phyloP scores from a whole-genome alignment of 192 early-diverging fungal species.

The Backusella tarrabulga region DNA sequence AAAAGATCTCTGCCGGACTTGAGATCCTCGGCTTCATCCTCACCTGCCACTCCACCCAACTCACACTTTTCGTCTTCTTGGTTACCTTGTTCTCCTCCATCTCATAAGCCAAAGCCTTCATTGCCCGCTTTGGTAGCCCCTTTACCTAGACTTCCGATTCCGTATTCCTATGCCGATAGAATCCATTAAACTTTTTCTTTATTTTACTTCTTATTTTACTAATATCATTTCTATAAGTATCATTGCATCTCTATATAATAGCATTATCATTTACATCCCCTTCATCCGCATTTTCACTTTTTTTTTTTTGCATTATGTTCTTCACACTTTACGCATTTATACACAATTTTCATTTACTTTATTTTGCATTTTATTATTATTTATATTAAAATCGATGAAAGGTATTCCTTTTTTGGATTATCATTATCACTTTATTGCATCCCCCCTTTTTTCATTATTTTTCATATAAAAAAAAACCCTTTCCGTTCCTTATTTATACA shows the following conservation, averaged over 20 bases:
- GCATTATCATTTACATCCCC: not conserved
- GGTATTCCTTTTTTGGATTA: not conserved
- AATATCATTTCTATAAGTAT: not conserved
- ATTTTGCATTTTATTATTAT: not conserved
- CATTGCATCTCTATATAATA: not conserved
- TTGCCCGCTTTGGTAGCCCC: slow-evolving; percentile 11
- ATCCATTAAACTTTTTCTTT: slow-evolving; percentile 7
- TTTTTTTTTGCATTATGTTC: not conserved
- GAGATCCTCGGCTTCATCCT: not conserved
- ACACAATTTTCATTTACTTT: not conserved
- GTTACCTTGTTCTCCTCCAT: slow-evolving; percentile 3
- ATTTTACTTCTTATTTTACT: not conserved
- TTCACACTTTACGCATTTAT: not conserved
- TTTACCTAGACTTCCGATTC: slow-evolving; percentile 3
- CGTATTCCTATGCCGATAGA: slow-evolving; percentile 14
- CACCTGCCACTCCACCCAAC: slow-evolving; percentile 11
- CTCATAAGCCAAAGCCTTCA: not conserved
- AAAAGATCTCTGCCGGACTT: slow-evolving; percentile 16
- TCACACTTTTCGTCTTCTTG: slow-evolving; percentile 1
- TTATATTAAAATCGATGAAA: not conserved
- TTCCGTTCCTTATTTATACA: not conserved
- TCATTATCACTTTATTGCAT: not conserved
- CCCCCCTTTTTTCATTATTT: not conserved
- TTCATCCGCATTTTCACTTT: not conserved
- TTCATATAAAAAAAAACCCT: not conserved